Conservation (phyloP, 2,329 filamentous ascomycete genomes). For the Cyphellophora attinorum region DNA sequence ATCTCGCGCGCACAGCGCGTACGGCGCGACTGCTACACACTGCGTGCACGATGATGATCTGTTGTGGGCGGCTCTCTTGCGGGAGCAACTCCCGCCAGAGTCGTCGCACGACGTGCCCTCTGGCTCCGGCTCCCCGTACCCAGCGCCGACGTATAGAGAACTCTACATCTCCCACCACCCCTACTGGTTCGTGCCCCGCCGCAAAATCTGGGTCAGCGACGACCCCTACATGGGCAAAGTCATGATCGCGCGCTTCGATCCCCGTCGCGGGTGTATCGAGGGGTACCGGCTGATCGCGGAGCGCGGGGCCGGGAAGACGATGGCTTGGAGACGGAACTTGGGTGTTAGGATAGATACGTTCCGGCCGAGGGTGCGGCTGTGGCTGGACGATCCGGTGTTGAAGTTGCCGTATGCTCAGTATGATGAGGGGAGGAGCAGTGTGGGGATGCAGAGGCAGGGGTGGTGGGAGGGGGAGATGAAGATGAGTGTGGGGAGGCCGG, state of each 20-base stretch:
- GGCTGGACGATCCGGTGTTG: slow-evolving; percentile 64
- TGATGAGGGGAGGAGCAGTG: too few relatives aligned
- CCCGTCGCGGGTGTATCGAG: slow-evolving; percentile 64
- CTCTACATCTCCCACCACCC: slow-evolving; percentile 68
- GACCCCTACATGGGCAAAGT: slow-evolving; percentile 63
- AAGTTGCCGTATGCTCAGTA: slow-evolving; percentile 35
- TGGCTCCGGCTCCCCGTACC: slow-evolving; percentile 44
- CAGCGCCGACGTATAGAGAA: slow-evolving; percentile 56
- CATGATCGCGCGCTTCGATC: slow-evolving; percentile 68
- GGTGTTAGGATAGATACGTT: slow-evolving; percentile 65
- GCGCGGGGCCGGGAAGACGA: slow-evolving; percentile 43
- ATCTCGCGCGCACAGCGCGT: slow-evolving; percentile 51
- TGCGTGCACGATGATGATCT: slow-evolving; percentile 56
- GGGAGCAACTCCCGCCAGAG: slow-evolving; percentile 56
- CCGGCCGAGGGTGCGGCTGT: slow-evolving; percentile 58
- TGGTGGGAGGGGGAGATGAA: slow-evolving; percentile 33
- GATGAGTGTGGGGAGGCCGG: slow-evolving; percentile 26
- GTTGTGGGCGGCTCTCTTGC: slow-evolving; percentile 63
- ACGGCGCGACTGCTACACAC: slow-evolving; percentile 53
- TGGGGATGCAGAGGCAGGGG: slow-evolving; percentile 11
- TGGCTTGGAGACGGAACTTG: slow-evolving; percentile 56
- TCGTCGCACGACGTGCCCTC: too few relatives aligned
- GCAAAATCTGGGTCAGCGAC: slow-evolving; percentile 83
- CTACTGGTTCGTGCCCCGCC: slow-evolving; percentile 71
- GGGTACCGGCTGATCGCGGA: slow-evolving; percentile 67